Evolutionary conservation across 1,284 basidiomycete species (phyloP).

Genomic region (Ceratobasidium sp.): DNA sequence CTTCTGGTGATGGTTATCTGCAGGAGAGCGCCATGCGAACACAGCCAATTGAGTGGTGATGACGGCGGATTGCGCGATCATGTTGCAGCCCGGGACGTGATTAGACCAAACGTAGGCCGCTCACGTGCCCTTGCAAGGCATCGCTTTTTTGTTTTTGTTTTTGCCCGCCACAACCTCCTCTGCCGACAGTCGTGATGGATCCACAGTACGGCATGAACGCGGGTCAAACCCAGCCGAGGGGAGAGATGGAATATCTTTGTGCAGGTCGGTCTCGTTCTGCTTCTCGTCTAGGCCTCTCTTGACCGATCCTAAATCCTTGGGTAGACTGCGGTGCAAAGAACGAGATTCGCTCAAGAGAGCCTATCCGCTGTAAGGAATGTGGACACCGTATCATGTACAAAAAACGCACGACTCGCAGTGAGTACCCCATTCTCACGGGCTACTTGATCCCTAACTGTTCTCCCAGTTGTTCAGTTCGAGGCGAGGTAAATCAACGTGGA

Average conservation of each 20-base stretch:
- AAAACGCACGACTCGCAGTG: constrained; percentile 93
- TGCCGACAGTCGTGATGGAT: constrained; percentile 40
- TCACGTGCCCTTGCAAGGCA: constrained; percentile 13
- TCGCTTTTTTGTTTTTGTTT: constrained; percentile 32
- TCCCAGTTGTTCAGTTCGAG: constrained; percentile 82
- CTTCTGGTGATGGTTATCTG: constrained; percentile 23
- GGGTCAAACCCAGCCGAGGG: constrained; percentile 24
- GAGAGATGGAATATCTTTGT: constrained; percentile 88
- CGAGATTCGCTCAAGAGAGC: constrained; percentile 90
- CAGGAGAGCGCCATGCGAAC: neutral
- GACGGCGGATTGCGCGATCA: constrained; percentile 4
- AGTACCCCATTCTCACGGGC: constrained; percentile 53
- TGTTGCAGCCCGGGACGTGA: neutral
- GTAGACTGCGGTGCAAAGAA: constrained; percentile 94
- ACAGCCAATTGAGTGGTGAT: constrained; percentile 5
- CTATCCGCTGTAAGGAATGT: constrained; percentile 95
- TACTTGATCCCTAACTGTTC: constrained; percentile 33
- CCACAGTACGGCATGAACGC: constrained; percentile 32
- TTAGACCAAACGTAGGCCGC: constrained; percentile 12
- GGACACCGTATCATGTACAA: constrained; percentile 99
- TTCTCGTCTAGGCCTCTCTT: constrained; percentile 35
- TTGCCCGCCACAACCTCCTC: constrained; percentile 26
- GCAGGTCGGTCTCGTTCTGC: constrained; percentile 67
- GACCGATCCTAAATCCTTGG: constrained; percentile 27
- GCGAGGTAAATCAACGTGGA: constrained; percentile 61